Evolutionary conservation across 1,284 basidiomycete genomes (phyloP).

Genomic region (Apiotrichum veenhuisii): DNA sequence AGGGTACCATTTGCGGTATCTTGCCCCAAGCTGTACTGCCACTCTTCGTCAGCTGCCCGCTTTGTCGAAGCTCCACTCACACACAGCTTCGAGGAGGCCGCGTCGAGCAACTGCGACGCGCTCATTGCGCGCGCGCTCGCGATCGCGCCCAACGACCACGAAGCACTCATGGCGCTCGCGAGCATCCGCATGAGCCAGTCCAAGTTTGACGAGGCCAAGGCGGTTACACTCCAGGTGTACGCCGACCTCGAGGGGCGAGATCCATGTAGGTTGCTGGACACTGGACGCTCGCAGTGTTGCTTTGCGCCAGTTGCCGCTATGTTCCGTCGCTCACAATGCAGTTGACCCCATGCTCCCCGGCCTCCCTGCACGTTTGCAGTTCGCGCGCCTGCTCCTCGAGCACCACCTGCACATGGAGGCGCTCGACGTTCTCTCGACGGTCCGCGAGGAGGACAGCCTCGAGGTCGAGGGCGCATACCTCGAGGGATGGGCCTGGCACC

Average conservation of each 20-base stretch:
- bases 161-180: conserved; percentile 75
- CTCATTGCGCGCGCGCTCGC: conserved; percentile 69
- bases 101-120: conserved; percentile 66
- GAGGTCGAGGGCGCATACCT: conserved; percentile 91
- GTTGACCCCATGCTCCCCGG: conserved; percentile 70
- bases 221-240: conserved; percentile 68
- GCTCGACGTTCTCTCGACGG: conserved; percentile 69
- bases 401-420: conserved; percentile 66
- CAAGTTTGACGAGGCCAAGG: conserved; percentile 72
- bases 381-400: conserved; percentile 82
- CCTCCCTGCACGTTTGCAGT: conserved; percentile 66
- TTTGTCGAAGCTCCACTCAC: background rate
- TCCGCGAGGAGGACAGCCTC: conserved; percentile 78
- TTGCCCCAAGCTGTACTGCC: too few relatives aligned
- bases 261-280: conserved; percentile 58
- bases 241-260: conserved; percentile 69
- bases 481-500: conserved; percentile 89
- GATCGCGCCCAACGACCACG: conserved; percentile 69
- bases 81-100: conserved; percentile 62
- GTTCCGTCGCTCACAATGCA: conserved; percentile 35
- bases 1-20: too few relatives aligned
- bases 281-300: too few relatives aligned
- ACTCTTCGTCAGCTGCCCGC: too few relatives aligned
- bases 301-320: too few relatives aligned
- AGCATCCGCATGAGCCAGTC: conserved; percentile 87